Evolutionary conservation across 75 land plant species (phyloP).

Genomic region (Picea glauca): DNA sequence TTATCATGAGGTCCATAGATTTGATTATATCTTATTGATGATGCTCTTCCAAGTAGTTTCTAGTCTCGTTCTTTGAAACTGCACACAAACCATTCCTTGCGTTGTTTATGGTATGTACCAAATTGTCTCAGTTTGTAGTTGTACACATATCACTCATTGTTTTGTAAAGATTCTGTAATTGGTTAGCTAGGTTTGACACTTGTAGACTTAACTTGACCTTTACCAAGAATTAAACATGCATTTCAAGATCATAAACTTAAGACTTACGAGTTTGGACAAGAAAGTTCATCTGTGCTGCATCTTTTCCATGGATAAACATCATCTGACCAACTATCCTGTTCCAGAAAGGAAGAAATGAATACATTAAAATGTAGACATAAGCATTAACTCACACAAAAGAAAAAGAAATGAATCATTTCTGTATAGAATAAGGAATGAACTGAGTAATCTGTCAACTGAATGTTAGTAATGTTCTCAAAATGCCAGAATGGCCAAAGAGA

Average conservation of each 20-base stretch:
- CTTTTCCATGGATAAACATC: neutral
- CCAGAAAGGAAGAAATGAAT: neutral
- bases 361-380: neutral
- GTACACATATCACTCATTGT: too few species aligned
- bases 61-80: too few species aligned
- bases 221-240: too few species aligned
- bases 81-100: too few species aligned
- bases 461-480: neutral
- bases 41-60: too few species aligned
- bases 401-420: neutral
- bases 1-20: too few species aligned
- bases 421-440: neutral
- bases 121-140: too few species aligned
- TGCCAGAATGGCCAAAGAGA: neutral
- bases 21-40: too few species aligned
- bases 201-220: too few species aligned
- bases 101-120: too few species aligned
- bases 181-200: too few species aligned
- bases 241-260: neutral
- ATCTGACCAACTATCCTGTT: slow-evolving; percentile 19
- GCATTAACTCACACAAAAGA: neutral
- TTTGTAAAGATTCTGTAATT: too few species aligned
- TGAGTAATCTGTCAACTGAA: neutral
- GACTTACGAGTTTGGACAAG: neutral
- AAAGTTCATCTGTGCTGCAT: neutral